Evolutionary conservation across 1,284 basidiomycete genomes (phyloP).

Genomic region (Inonotus obliquus): DNA sequence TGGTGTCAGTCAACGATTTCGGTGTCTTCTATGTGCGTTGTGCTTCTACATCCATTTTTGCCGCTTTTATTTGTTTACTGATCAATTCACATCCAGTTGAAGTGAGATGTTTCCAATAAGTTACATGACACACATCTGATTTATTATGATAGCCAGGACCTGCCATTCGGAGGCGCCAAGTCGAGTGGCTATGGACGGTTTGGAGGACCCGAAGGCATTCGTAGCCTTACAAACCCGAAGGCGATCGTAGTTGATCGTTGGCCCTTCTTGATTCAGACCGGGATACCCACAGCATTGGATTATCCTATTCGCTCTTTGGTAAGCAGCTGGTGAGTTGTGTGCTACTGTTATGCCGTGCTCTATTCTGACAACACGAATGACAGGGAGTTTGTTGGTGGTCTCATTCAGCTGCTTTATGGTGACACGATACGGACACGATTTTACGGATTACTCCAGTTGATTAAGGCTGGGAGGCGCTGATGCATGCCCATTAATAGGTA

Average conservation of each 20-base stretch:
- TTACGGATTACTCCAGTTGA: conserved; percentile 40
- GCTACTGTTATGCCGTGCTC: background rate
- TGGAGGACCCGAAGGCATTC: conserved; percentile 89
- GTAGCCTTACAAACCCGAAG: conserved; percentile 83
- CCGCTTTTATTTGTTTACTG: conserved; percentile 1
- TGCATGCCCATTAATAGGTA: background rate
- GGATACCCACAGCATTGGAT: conserved; percentile 81
- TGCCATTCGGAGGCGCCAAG: conserved; percentile 93
- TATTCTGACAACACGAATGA: conserved; percentile 6
- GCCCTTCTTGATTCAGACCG: conserved; percentile 78
- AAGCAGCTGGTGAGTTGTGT: conserved; percentile 70
- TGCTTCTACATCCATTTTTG: background rate
- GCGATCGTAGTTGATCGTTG: conserved; percentile 83
- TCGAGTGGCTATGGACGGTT: conserved; percentile 88
- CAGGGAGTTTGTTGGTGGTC: conserved; percentile 76
- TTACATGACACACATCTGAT: conserved; percentile 10
- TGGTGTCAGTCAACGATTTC: conserved; percentile 96
- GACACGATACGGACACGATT: conserved; percentile 62
- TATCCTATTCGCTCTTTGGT: conserved; percentile 82
- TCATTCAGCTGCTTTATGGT: conserved; percentile 73
- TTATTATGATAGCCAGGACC: conserved; percentile 64
- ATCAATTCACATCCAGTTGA: conserved; percentile 40
- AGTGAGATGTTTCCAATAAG: conserved; percentile 39
- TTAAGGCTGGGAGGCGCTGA: conserved; percentile 25
- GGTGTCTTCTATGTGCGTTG: conserved; percentile 83